These are phyloP conservation scores for Tuber umbilicatum DNA, from an alignment of 495 filamentous ascomycete genomes.

Conservation along the genomic window DNA sequence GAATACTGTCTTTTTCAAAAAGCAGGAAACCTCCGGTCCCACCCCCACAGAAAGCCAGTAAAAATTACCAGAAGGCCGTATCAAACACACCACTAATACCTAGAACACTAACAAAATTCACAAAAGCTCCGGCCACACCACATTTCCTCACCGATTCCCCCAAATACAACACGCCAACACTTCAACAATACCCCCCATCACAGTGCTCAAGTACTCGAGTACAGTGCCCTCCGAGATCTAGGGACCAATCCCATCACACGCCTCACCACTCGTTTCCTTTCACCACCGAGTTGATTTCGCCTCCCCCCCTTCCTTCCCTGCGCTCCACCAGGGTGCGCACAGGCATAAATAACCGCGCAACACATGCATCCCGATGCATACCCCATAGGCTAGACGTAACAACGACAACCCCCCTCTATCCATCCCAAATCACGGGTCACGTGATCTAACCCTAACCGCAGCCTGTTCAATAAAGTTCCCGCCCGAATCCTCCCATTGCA, in stretches of 20 bases:
- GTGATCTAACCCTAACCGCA: slow-evolving; percentile 1
- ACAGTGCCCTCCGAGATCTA: neutral
- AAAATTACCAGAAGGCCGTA: neutral
- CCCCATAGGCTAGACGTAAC: neutral
- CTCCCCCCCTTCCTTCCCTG: neutral
- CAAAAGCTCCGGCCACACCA: neutral
- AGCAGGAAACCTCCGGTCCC: neutral
- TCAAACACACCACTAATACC: neutral
- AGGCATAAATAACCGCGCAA: too few relatives aligned
- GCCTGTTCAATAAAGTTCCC: neutral
- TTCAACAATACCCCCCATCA: neutral
- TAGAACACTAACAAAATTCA: neutral
- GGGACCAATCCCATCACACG: neutral
- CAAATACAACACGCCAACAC: neutral
- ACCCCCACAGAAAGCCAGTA: neutral
- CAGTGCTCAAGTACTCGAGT: neutral
- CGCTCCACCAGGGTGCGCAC: neutral
- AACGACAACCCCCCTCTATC: neutral
- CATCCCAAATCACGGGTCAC: neutral
- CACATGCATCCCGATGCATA: neutral
- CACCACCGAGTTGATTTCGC: neutral
- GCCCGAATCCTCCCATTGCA: neutral
- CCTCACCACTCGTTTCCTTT: neutral
- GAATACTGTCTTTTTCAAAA: neutral
- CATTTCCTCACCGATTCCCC: neutral